Evolutionary conservation across 1,284 basidiomycete species (phyloP).

Genomic region (Trametes polyzona): DNA sequence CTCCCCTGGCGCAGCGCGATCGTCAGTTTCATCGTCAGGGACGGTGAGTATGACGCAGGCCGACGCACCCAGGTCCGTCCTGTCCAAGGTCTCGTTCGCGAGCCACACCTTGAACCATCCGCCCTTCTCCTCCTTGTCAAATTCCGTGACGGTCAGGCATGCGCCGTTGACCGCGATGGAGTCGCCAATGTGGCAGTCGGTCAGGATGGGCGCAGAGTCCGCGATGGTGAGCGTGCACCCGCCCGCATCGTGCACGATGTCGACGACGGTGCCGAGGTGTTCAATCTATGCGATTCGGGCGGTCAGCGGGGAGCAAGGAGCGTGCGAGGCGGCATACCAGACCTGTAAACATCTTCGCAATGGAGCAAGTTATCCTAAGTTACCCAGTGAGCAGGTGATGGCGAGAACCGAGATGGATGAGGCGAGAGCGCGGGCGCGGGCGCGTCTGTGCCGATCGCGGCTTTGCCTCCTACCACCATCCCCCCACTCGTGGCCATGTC

Average conservation of each 20-base stretch:
- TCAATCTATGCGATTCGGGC: constrained; percentile 59
- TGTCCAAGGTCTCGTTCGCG: constrained; percentile 91
- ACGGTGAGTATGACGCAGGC: neutral
- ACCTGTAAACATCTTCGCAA: constrained; percentile 65
- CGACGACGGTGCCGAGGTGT: constrained; percentile 75
- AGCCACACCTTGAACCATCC: constrained; percentile 94
- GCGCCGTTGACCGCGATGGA: constrained; percentile 87
- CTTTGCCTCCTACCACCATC: constrained; percentile 7
- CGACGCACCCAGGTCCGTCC: constrained; percentile 86
- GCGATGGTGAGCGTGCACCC: constrained; percentile 89
- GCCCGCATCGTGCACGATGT: constrained; percentile 63
- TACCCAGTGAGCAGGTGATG: neutral
- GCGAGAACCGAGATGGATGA: neutral
- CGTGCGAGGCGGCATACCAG: constrained; percentile 51
- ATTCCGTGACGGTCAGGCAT: constrained; percentile 91
- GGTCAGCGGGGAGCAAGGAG: constrained; percentile 11
- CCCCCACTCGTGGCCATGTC: constrained; percentile 9
- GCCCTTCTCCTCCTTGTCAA: constrained; percentile 59
- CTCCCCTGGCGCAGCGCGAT: constrained; percentile 56
- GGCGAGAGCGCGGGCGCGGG: neutral
- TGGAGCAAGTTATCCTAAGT: neutral
- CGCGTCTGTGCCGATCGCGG: neutral
- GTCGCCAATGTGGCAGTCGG: constrained; percentile 94
- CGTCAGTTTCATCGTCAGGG: neutral
- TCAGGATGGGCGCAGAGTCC: constrained; percentile 75